Percentiles rank a stretch among this genome's conserved stretches.
Conservation (phyloP, 768 basidiomycete species). For the Obba rivulosa region DNA sequence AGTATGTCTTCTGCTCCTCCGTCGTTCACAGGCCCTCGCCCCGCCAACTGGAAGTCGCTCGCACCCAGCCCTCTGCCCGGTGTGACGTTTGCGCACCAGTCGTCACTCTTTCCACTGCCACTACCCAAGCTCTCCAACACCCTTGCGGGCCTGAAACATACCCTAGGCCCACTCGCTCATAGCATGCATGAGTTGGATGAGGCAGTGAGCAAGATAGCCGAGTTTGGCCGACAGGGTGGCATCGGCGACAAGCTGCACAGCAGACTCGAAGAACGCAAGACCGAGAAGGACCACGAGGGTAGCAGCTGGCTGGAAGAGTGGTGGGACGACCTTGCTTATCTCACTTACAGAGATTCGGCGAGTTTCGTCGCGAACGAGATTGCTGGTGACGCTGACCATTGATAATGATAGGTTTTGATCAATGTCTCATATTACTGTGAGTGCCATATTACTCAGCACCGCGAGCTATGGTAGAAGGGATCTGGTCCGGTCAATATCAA, state of each 20-base stretch:
- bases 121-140: constrained; percentile 67
- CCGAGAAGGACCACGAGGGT: constrained; percentile 43
- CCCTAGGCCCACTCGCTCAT: constrained; percentile 69
- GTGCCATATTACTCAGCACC: constrained; percentile 3
- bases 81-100: constrained; percentile 62
- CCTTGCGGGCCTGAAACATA: constrained; percentile 60
- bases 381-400: background rate
- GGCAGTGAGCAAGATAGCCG: constrained; percentile 59
- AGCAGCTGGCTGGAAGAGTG: constrained; percentile 78
- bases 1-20: background rate
- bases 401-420: constrained; percentile 59
- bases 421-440: constrained; percentile 94
- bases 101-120: constrained; percentile 64
- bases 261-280: constrained; percentile 50
- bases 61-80: constrained; percentile 54
- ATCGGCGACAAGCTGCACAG: constrained; percentile 53
- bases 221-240: constrained; percentile 38
- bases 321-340: constrained; percentile 88
- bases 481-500: too few relatives aligned
- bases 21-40: constrained; percentile 30
- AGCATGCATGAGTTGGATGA: constrained; percentile 50
- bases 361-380: too few relatives aligned
- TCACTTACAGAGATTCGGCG: constrained; percentile 83
- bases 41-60: constrained; percentile 63
- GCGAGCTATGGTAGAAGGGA: too few relatives aligned